A percentile compares a stretch with the other conserved stretches of the same genome.
These are phyloP conservation scores for Cucurbita argyrosperma DNA, from an alignment of 306 rosid species.

Conservation along the genomic window DNA sequence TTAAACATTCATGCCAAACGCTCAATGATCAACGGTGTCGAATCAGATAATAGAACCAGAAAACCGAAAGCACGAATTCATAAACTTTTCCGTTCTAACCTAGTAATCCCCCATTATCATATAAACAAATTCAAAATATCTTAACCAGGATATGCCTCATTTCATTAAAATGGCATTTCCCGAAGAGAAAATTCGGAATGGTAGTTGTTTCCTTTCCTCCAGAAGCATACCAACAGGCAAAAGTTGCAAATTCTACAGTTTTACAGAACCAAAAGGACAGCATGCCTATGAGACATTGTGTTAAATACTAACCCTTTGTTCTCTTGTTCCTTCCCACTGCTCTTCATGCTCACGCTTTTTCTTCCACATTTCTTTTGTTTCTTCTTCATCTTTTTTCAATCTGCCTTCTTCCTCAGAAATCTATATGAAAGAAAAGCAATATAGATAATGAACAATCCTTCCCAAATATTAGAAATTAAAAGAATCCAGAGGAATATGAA, in stretches of 20 bases:
- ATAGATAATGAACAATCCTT: background rate
- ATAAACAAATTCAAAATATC: background rate
- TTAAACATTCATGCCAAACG: background rate
- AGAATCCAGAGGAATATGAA: background rate
- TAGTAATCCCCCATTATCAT: background rate
- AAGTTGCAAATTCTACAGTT: background rate
- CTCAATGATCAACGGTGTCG: background rate
- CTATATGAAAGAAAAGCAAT: slow-evolving; percentile 24
- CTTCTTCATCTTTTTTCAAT: slow-evolving; percentile 91
- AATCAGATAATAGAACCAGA: background rate
- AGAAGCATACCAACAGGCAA: background rate
- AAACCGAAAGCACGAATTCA: background rate
- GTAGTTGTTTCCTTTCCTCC: background rate
- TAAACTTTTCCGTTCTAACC: background rate
- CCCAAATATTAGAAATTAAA: background rate
- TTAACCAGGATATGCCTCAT: background rate
- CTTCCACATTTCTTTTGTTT: slow-evolving; percentile 94
- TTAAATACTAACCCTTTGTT: slow-evolving; percentile 62
- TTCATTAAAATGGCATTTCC: background rate
- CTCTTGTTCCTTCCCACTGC: slow-evolving; percentile 99
- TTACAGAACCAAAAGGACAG: background rate
- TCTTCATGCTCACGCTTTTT: slow-evolving; percentile 96
- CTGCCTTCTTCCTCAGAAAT: slow-evolving; percentile 99
- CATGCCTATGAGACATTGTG: background rate
- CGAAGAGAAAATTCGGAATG: background rate